Conservation (phyloP, 2,329 filamentous ascomycete genomes). For the Scopulariopsis brevicaulis region DNA sequence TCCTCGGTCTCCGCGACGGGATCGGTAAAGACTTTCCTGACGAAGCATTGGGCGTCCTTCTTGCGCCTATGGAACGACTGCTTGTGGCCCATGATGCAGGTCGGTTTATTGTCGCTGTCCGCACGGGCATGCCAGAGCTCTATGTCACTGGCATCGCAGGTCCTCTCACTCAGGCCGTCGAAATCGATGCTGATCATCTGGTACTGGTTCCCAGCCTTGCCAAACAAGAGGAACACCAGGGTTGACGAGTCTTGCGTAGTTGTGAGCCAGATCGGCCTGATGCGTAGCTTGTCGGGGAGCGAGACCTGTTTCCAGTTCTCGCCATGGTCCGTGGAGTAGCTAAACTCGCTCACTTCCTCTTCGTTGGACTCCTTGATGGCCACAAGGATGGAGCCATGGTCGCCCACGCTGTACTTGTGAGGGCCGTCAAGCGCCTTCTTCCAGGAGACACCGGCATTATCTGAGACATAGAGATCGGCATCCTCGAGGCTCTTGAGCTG, state of each 20-base stretch:
- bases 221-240: conserved; percentile 77
- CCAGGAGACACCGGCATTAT: conserved; percentile 86
- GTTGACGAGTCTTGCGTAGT: conserved; percentile 90
- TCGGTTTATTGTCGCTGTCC: conserved; percentile 68
- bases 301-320: conserved; percentile 67
- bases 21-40: conserved; percentile 76
- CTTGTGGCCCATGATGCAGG: conserved; percentile 92
- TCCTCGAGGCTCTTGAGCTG: conserved; percentile 59
- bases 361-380: conserved; percentile 66
- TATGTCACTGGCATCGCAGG: conserved; percentile 69
- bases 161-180: conserved; percentile 63
- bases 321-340: conserved; percentile 83
- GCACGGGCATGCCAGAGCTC: conserved; percentile 81
- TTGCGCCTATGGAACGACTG: conserved; percentile 81
- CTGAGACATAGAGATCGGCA: conserved; percentile 76
- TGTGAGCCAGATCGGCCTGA: conserved; percentile 64
- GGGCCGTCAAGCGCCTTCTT: conserved; percentile 61
- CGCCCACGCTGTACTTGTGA: conserved; percentile 94
- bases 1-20: conserved; percentile 56
- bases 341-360: conserved; percentile 43
- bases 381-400: conserved; percentile 79
- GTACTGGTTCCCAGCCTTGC: conserved; percentile 41
- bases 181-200: conserved; percentile 75
- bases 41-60: conserved; percentile 78
- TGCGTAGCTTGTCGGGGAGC: conserved; percentile 53